These are phyloP conservation scores for Fusarium decemcellulare DNA, from an alignment of 2,329 filamentous ascomycete genomes.

Conservation along the genomic window DNA sequence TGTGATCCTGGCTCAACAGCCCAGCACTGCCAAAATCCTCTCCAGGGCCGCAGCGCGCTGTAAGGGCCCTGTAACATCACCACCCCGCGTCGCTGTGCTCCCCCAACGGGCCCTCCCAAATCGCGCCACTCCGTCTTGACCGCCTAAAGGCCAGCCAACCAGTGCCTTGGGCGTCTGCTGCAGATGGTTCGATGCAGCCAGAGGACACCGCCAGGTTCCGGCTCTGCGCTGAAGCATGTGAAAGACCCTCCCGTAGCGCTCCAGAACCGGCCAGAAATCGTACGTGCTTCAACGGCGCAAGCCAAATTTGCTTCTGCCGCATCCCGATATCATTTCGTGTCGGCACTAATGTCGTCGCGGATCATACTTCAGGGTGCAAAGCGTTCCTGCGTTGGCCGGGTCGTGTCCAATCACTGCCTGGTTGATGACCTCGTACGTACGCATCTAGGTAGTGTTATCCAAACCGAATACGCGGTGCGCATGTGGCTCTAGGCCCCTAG, in stretches of 20 bases:
- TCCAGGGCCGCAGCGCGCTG: slow-evolving; percentile 21
- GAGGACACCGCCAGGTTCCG: slow-evolving; percentile 41
- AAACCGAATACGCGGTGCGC: slow-evolving; percentile 38
- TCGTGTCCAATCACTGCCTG: slow-evolving; percentile 29
- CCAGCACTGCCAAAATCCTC: slow-evolving; percentile 21
- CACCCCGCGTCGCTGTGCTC: slow-evolving; percentile 33
- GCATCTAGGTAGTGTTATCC: slow-evolving; percentile 19
- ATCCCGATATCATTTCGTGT: slow-evolving; percentile 40
- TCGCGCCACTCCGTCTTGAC: slow-evolving; percentile 43
- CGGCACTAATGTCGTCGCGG: slow-evolving; percentile 24
- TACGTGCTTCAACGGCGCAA: slow-evolving; percentile 30
- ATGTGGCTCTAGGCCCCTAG: slow-evolving; percentile 19
- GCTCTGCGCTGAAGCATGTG: slow-evolving; percentile 32
- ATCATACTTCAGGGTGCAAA: slow-evolving; percentile 12
- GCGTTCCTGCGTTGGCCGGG: slow-evolving; percentile 16
- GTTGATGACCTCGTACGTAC: slow-evolving; percentile 29
- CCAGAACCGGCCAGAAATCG: slow-evolving; percentile 22
- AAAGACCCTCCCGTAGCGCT: slow-evolving; percentile 17
- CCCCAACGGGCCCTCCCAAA: slow-evolving; percentile 12
- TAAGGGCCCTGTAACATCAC: slow-evolving; percentile 32
- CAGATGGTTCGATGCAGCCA: slow-evolving; percentile 38
- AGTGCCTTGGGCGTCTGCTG: slow-evolving; percentile 15
- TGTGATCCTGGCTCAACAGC: slow-evolving; percentile 18
- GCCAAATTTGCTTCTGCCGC: slow-evolving; percentile 29
- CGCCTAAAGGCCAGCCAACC: slow-evolving; percentile 36